Conservation (phyloP, 352 stramenopile species). For the Halophytophthora batemanensis region DNA sequence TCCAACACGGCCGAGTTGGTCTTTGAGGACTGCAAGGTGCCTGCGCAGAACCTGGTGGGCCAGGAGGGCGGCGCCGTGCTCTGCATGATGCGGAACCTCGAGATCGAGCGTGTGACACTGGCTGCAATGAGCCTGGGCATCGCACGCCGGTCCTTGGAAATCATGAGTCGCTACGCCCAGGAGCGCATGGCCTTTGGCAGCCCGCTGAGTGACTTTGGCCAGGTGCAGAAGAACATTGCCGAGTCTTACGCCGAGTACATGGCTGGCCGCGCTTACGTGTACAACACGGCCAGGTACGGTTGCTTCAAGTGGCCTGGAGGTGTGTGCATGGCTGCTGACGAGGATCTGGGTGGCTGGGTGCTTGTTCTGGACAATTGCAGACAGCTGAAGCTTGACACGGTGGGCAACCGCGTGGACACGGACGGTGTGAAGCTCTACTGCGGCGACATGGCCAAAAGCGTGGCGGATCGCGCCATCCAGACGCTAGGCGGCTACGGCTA, state of each 20-base stretch:
- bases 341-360: slow-evolving; percentile 1
- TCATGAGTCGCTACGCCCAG: slow-evolving; percentile 95
- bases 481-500: slow-evolving; percentile 98
- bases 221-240: slow-evolving; percentile 97
- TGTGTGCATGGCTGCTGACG: not conserved
- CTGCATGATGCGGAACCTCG: slow-evolving; percentile 97
- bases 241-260: slow-evolving; percentile 99
- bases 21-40: slow-evolving; percentile 96
- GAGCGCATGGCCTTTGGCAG: slow-evolving; percentile 95
- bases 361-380: slow-evolving; percentile 32
- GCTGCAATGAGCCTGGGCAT: slow-evolving; percentile 97
- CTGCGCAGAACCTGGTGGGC: slow-evolving; percentile 91
- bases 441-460: slow-evolving; percentile 95
- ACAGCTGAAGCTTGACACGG: slow-evolving; percentile 91
- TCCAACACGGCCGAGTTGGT: slow-evolving; percentile 98
- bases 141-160: slow-evolving; percentile 94
- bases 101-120: slow-evolving; percentile 97
- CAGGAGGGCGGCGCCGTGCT: slow-evolving; percentile 71
- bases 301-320: not conserved
- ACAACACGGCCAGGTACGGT: slow-evolving; percentile 88
- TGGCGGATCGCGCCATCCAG: slow-evolving; percentile 97
- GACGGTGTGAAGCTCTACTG: slow-evolving; percentile 99
- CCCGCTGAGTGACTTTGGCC: slow-evolving; percentile 87
- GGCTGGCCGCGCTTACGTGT: slow-evolving; percentile 96
- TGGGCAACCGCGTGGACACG: slow-evolving; percentile 96